Conservation (phyloP, 805 yeast species). For the Suhomyces emberorum region DNA sequence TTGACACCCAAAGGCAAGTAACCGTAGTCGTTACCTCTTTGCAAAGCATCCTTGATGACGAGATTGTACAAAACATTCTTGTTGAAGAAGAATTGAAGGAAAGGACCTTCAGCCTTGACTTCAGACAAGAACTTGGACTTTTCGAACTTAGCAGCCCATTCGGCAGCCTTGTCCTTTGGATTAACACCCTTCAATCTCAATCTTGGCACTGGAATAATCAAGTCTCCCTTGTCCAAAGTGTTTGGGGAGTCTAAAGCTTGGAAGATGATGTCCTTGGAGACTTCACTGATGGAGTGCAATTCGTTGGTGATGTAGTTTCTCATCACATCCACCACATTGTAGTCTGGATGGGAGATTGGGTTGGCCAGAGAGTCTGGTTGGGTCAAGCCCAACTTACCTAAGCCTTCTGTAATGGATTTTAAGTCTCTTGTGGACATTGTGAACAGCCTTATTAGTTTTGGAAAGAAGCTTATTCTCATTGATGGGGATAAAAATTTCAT, state of each 20-base stretch:
- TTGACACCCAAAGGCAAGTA: slow-evolving; percentile 67
- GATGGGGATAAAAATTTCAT: neutral
- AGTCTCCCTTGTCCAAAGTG: slow-evolving; percentile 87
- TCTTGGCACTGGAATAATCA: slow-evolving; percentile 89
- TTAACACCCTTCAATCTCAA: slow-evolving; percentile 75
- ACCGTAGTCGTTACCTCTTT: slow-evolving; percentile 65
- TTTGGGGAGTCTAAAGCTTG: slow-evolving; percentile 87
- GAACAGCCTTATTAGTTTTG: neutral
- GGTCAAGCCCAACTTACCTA: slow-evolving; percentile 34
- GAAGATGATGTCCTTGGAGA: slow-evolving; percentile 64
- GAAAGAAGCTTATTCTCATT: neutral
- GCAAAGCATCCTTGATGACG: slow-evolving; percentile 67
- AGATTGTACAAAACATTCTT: slow-evolving; percentile 62
- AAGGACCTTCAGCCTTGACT: slow-evolving; percentile 84
- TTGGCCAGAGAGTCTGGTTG: slow-evolving; percentile 43
- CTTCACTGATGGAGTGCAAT: slow-evolving; percentile 68
- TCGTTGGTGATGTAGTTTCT: slow-evolving; percentile 87
- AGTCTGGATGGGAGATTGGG: slow-evolving; percentile 64
- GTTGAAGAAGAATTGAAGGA: slow-evolving; percentile 83
- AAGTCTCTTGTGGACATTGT: slow-evolving; percentile 1
- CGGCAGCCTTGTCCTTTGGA: slow-evolving; percentile 63
- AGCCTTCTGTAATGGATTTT: slow-evolving; percentile 28
- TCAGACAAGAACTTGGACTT: slow-evolving; percentile 63
- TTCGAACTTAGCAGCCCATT: slow-evolving; percentile 79
- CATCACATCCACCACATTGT: slow-evolving; percentile 80